phyloP scores from a whole-genome alignment of 169 alveolate species.

The Miamiensis avidus region DNA sequence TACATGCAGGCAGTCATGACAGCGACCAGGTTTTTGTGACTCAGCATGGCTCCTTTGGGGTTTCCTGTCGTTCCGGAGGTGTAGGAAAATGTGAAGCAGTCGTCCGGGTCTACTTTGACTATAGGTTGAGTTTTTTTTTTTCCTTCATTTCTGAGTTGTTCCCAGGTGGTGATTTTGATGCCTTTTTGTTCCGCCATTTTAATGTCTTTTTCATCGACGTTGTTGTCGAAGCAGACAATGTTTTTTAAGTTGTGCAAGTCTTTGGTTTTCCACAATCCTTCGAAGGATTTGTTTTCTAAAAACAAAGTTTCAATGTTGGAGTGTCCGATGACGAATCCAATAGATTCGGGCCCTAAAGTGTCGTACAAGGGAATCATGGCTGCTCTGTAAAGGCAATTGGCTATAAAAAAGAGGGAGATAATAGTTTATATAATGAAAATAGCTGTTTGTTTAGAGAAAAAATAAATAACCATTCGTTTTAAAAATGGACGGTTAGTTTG shows the following conservation, averaged over 20 bases:
- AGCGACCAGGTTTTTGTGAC: slow-evolving; percentile 87
- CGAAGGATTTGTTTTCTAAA: slow-evolving; percentile 51
- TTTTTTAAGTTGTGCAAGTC: slow-evolving; percentile 37
- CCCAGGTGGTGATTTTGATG: slow-evolving; percentile 16
- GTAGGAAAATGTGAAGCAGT: slow-evolving; percentile 91
- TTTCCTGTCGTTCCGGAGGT: slow-evolving; percentile 98
- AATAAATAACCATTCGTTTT: no score
- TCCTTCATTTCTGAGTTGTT: slow-evolving; percentile 37
- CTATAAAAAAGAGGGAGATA: slow-evolving; percentile 17
- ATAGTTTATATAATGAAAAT: no score
- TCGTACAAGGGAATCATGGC: slow-evolving; percentile 52
- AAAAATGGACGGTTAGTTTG: no score
- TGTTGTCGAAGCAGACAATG: slow-evolving; percentile 48
- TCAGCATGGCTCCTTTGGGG: slow-evolving; percentile 97
- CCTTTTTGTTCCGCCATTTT: slow-evolving; percentile 19
- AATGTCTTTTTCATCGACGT: not conserved
- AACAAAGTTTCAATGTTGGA: slow-evolving; percentile 56
- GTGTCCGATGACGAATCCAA: slow-evolving; percentile 58
- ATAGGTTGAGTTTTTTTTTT: slow-evolving; percentile 19
- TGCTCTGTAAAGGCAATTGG: slow-evolving; percentile 27
- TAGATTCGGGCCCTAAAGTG: slow-evolving; percentile 70
- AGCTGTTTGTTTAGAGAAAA: no score
- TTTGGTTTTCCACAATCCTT: slow-evolving; percentile 20
- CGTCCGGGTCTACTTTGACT: slow-evolving; percentile 69
- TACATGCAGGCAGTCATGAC: slow-evolving; percentile 51